Evolutionary conservation across 805 yeast species (phyloP).

Genomic region (Peterozyma toletana): DNA sequence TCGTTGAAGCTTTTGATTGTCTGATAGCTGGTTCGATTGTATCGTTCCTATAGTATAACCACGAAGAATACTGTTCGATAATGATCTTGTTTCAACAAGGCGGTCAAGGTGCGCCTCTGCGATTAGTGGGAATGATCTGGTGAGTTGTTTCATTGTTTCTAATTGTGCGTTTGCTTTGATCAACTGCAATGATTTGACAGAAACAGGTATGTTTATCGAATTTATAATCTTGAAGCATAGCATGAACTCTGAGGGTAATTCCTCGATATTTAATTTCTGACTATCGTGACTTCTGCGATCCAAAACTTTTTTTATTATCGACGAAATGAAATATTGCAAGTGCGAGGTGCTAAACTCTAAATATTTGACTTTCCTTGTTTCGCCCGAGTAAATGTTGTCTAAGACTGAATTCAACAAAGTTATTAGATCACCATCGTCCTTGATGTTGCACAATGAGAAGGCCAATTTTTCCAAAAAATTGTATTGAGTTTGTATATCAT

Average conservation of each 20-base stretch:
- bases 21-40: neutral
- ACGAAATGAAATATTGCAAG: neutral
- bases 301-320: slow-evolving; percentile 1
- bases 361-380: slow-evolving; percentile 1
- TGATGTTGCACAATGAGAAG: no score
- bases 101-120: neutral
- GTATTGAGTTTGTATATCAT: no score
- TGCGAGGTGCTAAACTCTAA: neutral
- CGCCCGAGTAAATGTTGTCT: neutral
- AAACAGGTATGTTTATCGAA: neutral
- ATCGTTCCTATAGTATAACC: neutral
- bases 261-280: neutral
- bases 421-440: neutral
- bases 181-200: neutral
- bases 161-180: neutral
- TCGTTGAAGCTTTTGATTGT: neutral
- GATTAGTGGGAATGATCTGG: neutral
- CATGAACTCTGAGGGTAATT: neutral
- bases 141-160: neutral
- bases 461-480: no score
- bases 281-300: neutral
- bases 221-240: neutral
- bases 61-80: neutral
- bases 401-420: slow-evolving; percentile 1
- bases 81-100: neutral